Base-by-base conservation (phyloP, 2,329 filamentous ascomycete species). In the Verticillium klebahnii region DNA sequence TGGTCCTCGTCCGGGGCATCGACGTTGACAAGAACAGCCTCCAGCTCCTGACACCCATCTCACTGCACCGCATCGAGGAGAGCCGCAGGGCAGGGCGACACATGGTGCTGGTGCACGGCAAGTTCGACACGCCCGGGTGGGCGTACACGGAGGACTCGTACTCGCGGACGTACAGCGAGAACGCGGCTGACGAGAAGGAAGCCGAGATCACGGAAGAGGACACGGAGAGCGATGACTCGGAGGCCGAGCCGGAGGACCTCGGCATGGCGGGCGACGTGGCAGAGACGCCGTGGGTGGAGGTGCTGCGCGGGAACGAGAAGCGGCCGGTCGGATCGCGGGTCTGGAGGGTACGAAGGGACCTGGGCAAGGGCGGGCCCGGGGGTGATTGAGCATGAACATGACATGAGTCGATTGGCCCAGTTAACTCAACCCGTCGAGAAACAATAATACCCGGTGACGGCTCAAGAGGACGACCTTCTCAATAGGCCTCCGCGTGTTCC, bases 1-100 rank as follows among this genome's bases (percentile, higher is more conserved):
- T 91, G 2, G 89, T 84, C 0, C 78, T 94, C 9, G 73, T 95
- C n/a, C 84, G 89, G 1, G 89, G 87, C 5, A 85, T 93, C 62
- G 88, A 93, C 69, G 69, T 75, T 0, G 70, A 74, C 25, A 78
- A 74, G 1, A 76, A 80, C 3, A 71, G 78, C 6, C 74, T 94
- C 3, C 87, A 92, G 62, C 69, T 94, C 1, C 70, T 93, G 2
- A 89, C 88, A 0, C 89, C 90, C 0, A 77, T 88, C 7, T 61
- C 77, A 0, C 59, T 71, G 0, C 67, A 73, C 3, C 68, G 72
- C 2, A 77, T 86, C 17, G 71, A 75, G 40, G 69, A 74, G 11
- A 69, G 80, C 19, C 75, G 70, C 52, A 69, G 73, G 8, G 71
- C 73, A 32, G 81, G 81, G 0, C 76, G 79, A 36, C 75, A 80